Percentiles rank a stretch among this genome's conserved stretches.
Conservation (phyloP, 768 basidiomycete genomes). For the Phlebiopsis flavidoalba region DNA sequence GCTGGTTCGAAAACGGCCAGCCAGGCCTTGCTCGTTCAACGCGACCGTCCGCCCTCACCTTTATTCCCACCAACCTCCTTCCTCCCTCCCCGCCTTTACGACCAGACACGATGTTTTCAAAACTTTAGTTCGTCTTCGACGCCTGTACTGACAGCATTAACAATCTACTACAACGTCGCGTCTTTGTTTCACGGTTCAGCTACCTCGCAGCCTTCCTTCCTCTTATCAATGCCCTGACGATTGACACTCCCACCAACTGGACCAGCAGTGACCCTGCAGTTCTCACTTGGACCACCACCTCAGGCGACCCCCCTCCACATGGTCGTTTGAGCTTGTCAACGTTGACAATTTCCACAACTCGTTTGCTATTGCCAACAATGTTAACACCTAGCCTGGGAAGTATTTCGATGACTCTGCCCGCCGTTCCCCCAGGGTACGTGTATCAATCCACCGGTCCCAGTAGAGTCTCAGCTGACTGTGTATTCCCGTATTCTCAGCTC, state of each 20-base stretch:
- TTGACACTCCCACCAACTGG: slow-evolving; percentile 31
- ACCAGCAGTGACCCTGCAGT: slow-evolving; percentile 31
- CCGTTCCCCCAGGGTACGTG: slow-evolving; percentile 43
- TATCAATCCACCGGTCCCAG: not conserved
- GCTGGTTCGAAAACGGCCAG: not conserved
- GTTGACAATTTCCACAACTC: slow-evolving; percentile 40
- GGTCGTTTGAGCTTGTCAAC: slow-evolving; percentile 44
- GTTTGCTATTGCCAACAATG: slow-evolving; percentile 52
- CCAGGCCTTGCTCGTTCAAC: not conserved
- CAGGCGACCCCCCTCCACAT: slow-evolving; percentile 41
- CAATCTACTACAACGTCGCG: not conserved
- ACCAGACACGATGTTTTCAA: slow-evolving; percentile 42
- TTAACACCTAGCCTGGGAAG: slow-evolving; percentile 31
- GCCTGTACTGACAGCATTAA: not conserved
- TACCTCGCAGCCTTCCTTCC: slow-evolving; percentile 42
- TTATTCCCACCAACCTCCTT: slow-evolving; percentile 8
- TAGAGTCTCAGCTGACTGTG: not conserved
- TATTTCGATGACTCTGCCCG: slow-evolving; percentile 38
- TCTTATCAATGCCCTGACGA: slow-evolving; percentile 37
- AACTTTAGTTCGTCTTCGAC: slow-evolving; percentile 33
- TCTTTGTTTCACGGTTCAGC: slow-evolving; percentile 20
- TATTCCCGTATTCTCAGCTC: slow-evolving; percentile 32
- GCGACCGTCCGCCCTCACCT: not conserved
- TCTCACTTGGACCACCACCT: slow-evolving; percentile 40
- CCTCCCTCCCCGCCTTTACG: slow-evolving; percentile 16